Evolutionary conservation across 192 early-diverging fungal genomes (phyloP), one percentile per base, ranked within the genome.

Genomic region (Coemansia asiatica): DNA sequence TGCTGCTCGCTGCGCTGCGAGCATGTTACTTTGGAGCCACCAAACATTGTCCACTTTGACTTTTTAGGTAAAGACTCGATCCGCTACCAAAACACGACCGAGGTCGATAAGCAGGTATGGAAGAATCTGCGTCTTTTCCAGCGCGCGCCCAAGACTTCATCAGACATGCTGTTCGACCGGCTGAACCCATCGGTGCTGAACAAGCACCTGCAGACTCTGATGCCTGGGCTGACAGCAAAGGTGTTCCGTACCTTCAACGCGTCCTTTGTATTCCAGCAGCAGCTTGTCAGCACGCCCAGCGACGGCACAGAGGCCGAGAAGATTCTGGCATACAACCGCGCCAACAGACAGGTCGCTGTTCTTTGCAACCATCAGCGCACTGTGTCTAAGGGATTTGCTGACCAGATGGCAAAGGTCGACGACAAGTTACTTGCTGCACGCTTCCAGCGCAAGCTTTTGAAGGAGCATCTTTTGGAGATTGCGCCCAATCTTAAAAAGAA

Each of bases 161-260:
- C 87, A 16, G 91, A 97, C 66, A 82, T 87, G 67, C 81, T 97
- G 62, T 98, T 98, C 84, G 97, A 98, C 76, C 89, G 95, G 25
- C 73, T 98, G 21, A 93, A 81, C 87, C 93, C 95, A 3, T 61
- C 86, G 1, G 64, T 79, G 40, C 80, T 98, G 57, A 98, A 98
- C 77, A 97, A 93, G 79, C 90, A 96, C 69, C 71, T 98, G 60
- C 86, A 87, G 27, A 87, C 65, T 33, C 87, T 91, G 66, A 97
- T 97, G 95, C 81, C 85, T 15, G 95, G 95, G 6, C 75, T 98
- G 54, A 95, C 94, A 6, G 97, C 95, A 51, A 98, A 98, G 75
- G 97, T 98, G 16, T 98, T 98, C 83, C 95, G 97, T 93, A 98
- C 97, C 23, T 97, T 87, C 79, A 98, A 98, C 68, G 97, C 97